Evolutionary conservation across 371 early-diverging fungal genomes (phyloP), one percentile per base, ranked within the genome.

Genomic region (Mucor saturninus): DNA sequence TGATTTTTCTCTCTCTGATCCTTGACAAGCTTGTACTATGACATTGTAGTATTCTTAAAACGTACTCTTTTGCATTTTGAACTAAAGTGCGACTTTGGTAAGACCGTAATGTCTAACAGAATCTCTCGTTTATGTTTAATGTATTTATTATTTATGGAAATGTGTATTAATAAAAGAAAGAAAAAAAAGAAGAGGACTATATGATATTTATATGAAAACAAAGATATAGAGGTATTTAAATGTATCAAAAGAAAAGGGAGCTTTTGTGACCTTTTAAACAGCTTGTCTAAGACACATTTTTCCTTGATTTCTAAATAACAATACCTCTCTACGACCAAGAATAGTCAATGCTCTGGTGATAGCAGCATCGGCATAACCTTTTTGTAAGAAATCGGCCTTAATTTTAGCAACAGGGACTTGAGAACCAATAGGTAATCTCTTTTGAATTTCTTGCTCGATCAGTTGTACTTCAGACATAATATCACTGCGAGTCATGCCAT

Each of bases 391-490:
- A 65, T 93, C 90, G 37, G 79, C 82, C 72, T 87, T 89, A 60
- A 97, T 81, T 31, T 81, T 84, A 11, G 86, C 81, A 7, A 89
- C 78, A 5, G 91, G 82, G n/a, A 92, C 88, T 64, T 87, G 88
- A 15, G 93, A 93, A 48, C 98, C 97, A 55, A 96, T 83, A n/a
- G 96, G 93, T 48, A 98, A 71, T 29, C 97, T 92, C 35, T 86
- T 81, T 39, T 90, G 86, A 64, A 97, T 89, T 43, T 91, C 90
- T n/a, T 86, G 83, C 74, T 95, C 95, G 43, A 94, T 87, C 32
- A 84, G 64, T 57, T 86, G 81, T 11, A 97, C 90, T 75, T 95
- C 91, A 10, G 75, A 73, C 65, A 87, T 80, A 43, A 93, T 74
- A 54, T 93, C 89, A 52, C 81, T 73, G 29, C 94, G 85, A 5